Evolutionary conservation across 2,329 filamentous ascomycete species (phyloP).

Genomic region (Hymenoscyphus scutula): DNA sequence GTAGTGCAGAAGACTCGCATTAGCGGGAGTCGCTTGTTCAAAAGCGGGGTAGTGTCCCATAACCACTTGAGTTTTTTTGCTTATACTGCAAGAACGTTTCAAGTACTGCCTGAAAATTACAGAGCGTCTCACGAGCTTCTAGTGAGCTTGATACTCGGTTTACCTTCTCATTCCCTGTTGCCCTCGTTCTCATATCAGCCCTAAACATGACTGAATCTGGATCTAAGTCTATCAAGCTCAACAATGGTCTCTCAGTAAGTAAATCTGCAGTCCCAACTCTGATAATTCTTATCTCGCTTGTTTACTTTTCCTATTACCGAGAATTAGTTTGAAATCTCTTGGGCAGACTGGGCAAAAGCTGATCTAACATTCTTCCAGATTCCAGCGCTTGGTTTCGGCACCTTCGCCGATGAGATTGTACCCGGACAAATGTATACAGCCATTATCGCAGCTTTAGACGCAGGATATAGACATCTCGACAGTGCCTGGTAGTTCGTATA

Average conservation of each 20-base stretch:
- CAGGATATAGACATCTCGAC: constrained; percentile 67
- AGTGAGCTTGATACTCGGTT: background rate
- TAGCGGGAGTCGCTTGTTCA: background rate
- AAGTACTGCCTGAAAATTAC: background rate
- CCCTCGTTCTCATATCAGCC: background rate
- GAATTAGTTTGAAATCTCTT: background rate
- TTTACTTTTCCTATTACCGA: background rate
- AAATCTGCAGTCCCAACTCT: background rate
- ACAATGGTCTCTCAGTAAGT: background rate
- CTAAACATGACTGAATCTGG: background rate
- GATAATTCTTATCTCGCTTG: background rate
- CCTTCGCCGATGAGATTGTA: constrained; percentile 27
- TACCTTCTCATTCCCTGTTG: too few species aligned
- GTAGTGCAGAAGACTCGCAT: background rate
- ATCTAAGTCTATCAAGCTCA: background rate
- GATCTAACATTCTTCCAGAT: constrained; percentile 20
- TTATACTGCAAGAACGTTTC: background rate
- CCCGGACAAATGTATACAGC: constrained; percentile 45
- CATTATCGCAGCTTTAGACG: constrained; percentile 59
- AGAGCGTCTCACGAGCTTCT: background rate
- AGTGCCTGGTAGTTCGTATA: constrained; percentile 59
- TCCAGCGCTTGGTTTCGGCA: constrained; percentile 46
- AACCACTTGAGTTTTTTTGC: background rate
- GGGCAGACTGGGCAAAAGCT: background rate
- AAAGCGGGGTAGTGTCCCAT: background rate